A percentile compares a stretch with the other conserved stretches of the same genome.
Evolutionary conservation across 495 filamentous ascomycete genomes (phyloP).

Genomic region (Penicillium atrosanguineum): DNA sequence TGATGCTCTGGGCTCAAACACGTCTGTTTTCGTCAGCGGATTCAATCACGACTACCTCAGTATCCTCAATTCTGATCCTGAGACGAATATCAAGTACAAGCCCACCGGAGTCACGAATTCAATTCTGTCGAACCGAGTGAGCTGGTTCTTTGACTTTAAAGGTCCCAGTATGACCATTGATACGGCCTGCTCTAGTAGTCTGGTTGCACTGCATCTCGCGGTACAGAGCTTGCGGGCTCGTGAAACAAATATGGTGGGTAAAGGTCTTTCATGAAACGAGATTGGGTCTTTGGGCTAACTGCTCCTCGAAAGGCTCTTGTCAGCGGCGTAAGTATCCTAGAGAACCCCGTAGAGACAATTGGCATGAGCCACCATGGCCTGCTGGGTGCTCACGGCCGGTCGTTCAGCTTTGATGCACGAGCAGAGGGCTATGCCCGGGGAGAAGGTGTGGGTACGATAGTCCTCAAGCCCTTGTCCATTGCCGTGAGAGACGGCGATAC

Average conservation of each 20-base stretch:
- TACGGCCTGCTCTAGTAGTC: slow-evolving; percentile 44
- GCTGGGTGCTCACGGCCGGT: slow-evolving; percentile 34
- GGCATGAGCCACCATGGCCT: slow-evolving; percentile 27
- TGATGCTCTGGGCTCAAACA: slow-evolving; percentile 26
- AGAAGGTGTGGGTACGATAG: slow-evolving; percentile 40
- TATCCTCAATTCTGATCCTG: slow-evolving; percentile 23
- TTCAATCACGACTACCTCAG: slow-evolving; percentile 27
- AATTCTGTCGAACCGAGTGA: slow-evolving; percentile 45
- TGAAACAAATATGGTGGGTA: slow-evolving; percentile 32
- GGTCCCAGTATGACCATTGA: slow-evolving; percentile 42
- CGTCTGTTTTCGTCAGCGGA: slow-evolving; percentile 32
- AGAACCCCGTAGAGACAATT: slow-evolving; percentile 19
- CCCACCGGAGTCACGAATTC: slow-evolving; percentile 30
- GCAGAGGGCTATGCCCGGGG: slow-evolving; percentile 47
- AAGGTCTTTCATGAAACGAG: background rate
- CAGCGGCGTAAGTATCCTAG: slow-evolving; percentile 21
- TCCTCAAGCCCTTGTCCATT: slow-evolving; percentile 38
- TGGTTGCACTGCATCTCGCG: slow-evolving; percentile 29
- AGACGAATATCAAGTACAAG: slow-evolving; percentile 22
- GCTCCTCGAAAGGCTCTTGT: slow-evolving; percentile 17
- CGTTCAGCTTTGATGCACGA: slow-evolving; percentile 38
- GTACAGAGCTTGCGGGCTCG: slow-evolving; percentile 39
- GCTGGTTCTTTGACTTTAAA: slow-evolving; percentile 41
- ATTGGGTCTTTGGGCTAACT: background rate
- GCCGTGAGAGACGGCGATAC: slow-evolving; percentile 43